These are phyloP conservation scores for Aspergillus alliaceus DNA, from an alignment of 2,329 filamentous ascomycete species.

Conservation along the genomic window DNA sequence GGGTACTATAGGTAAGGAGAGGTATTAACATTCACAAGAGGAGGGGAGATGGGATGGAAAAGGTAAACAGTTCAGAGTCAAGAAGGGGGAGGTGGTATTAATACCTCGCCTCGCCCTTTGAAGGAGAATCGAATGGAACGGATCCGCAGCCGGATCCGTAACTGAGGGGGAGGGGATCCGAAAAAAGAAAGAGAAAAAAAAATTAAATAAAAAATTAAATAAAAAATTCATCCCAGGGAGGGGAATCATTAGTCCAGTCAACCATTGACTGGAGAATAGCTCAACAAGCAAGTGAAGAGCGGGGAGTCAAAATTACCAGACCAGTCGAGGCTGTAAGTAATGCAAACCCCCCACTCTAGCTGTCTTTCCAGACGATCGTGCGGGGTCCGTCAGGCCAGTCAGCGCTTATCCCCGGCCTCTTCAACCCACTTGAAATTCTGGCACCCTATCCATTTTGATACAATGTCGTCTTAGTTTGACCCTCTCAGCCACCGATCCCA, in stretches of 20 bases:
- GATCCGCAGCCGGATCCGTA: not conserved
- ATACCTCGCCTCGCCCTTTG: not conserved
- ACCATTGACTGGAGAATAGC: not conserved
- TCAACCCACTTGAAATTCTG: not conserved
- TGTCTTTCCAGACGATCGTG: not conserved
- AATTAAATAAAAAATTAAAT: not conserved
- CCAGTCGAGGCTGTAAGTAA: no score
- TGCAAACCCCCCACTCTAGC: not conserved
- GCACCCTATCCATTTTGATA: not conserved
- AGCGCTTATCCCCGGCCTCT: not conserved
- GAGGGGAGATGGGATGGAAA: not conserved
- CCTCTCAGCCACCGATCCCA: not conserved
- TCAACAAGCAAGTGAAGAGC: no score
- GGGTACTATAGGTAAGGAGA: not conserved
- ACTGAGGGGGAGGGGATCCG: not conserved
- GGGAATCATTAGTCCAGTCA: not conserved
- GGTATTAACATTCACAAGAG: not conserved
- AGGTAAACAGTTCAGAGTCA: not conserved
- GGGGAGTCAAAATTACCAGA: no score
- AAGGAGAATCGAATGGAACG: not conserved
- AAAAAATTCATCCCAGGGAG: not conserved
- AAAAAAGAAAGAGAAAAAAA: not conserved
- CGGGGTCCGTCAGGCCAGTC: not conserved
- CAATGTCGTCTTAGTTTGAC: not conserved
- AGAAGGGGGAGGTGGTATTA: not conserved